Evolutionary conservation across 257 asterid species (phyloP), one percentile per base, ranked within the genome.

Genomic region (Salvia miltiorrhiza): DNA sequence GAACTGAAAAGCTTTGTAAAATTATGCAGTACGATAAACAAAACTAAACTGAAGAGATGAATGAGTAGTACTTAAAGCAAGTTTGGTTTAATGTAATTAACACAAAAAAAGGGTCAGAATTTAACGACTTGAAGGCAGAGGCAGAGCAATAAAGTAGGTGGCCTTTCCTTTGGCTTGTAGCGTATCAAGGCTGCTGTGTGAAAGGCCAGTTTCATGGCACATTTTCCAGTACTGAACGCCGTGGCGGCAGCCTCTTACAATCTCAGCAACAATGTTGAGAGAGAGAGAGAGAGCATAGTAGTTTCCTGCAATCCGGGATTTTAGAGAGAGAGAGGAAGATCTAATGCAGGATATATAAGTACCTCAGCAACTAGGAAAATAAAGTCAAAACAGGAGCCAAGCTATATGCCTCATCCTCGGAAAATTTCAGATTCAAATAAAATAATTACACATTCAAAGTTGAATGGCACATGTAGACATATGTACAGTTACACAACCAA

Each of bases 181-280:
- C 48, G 19, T 19, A 35, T 57, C 62, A 62, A 20, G 43, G 65
- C 43, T 49, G 9, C 26, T 20, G 17, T 19, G 39, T 9, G 28
- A 33, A 71, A 71, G 39, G 45, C 54, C 37, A 62, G 45, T 62
- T 37, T 19, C 39, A 13, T 16, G 64, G 64, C 76, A 71, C 76
- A 71, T 71, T 63, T 63, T 63, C 57, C 65, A 16, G 20, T 49
- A 23, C 7, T 50, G 19, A 4, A 37, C 43, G 39, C 26, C 9
- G 49, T 23, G 28, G 26, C 65, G 8, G 41, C 45, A 21, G 3
- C 24, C 35, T 40, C 23, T 55, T 43, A 37, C 24, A 30, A 24
- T 9, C 13, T 20, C 43, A 55, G 13, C 6, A 4, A 55, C 40
- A 9, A 55, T 26, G 40, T 55, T 30, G 47, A 40, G 47, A 40